These are phyloP conservation scores for Starmera caribaea DNA, from an alignment of 805 yeast genomes.

Conservation along the genomic window DNA sequence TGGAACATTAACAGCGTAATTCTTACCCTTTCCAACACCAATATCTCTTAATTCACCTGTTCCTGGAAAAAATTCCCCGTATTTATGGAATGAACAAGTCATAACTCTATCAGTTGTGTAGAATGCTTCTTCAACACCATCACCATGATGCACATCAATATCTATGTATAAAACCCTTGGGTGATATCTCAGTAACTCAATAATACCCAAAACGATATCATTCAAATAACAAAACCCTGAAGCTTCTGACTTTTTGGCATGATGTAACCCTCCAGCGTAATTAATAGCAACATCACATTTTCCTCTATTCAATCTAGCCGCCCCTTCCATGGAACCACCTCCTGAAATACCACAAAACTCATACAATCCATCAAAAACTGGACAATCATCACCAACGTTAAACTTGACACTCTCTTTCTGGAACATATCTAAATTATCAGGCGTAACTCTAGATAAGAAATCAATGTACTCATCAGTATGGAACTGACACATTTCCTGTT, in stretches of 20 bases:
- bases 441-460: conserved; percentile 81
- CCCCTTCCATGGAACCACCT: conserved; percentile 88
- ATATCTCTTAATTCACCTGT: conserved; percentile 81
- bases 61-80: conserved; percentile 90
- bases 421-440: conserved; percentile 82
- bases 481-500: conserved; percentile 96
- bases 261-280: conserved; percentile 91
- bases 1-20: conserved; percentile 81
- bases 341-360: conserved; percentile 74
- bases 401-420: conserved; percentile 83
- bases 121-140: conserved; percentile 92
- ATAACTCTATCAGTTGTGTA: conserved; percentile 86
- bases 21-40: conserved; percentile 79
- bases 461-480: conserved; percentile 97
- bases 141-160: conserved; percentile 90
- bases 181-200: conserved; percentile 70
- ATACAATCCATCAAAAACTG: conserved; percentile 70
- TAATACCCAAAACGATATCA: conserved; percentile 79
- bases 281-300: conserved; percentile 88
- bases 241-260: conserved; percentile 85
- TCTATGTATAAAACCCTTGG: conserved; percentile 84
- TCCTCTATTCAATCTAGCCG: conserved; percentile 70
- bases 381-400: conserved; percentile 94
- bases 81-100: conserved; percentile 87
- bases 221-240: conserved; percentile 87